These are phyloP conservation scores for Teunomyces stri DNA, from an alignment of 805 yeast genomes.

Conservation along the genomic window DNA sequence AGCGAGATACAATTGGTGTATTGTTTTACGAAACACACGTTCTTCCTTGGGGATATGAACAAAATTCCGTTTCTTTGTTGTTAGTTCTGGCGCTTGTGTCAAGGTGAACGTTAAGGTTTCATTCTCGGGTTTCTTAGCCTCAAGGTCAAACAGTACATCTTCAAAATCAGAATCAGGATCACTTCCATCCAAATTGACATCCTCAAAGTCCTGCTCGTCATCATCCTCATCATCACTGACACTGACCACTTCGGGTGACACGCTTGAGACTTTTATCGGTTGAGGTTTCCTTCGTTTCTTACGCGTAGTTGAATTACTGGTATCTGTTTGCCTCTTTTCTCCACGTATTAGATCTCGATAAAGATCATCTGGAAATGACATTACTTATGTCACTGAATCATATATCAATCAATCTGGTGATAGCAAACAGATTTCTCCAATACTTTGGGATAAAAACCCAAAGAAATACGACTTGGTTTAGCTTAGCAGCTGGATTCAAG, in stretches of 20 bases:
- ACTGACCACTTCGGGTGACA: background rate
- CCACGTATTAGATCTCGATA: background rate
- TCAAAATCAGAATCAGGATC: slow-evolving; percentile 18
- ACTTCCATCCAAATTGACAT: slow-evolving; percentile 3
- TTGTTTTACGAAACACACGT: slow-evolving; percentile 44
- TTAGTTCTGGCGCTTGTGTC: slow-evolving; percentile 12
- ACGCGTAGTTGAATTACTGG: background rate
- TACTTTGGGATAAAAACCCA: background rate
- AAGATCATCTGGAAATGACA: background rate
- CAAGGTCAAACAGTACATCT: slow-evolving; percentile 16
- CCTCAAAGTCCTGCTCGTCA: slow-evolving; percentile 17
- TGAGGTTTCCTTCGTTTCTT: background rate
- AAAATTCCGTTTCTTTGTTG: slow-evolving; percentile 23
- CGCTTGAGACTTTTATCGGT: background rate
- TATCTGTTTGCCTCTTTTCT: background rate
- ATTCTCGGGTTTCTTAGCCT: background rate
- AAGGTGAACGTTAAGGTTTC: slow-evolving; percentile 6
- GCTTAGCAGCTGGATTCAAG: background rate
- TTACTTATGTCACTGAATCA: background rate
- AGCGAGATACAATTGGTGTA: slow-evolving; percentile 60
- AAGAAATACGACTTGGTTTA: background rate
- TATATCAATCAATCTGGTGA: background rate
- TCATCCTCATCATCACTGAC: slow-evolving; percentile 6
- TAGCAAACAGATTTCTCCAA: background rate
- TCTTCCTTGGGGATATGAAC: slow-evolving; percentile 53